Conservation (phyloP, 1,139 yeast genomes). For the Scheffersomyces segobiensis region DNA sequence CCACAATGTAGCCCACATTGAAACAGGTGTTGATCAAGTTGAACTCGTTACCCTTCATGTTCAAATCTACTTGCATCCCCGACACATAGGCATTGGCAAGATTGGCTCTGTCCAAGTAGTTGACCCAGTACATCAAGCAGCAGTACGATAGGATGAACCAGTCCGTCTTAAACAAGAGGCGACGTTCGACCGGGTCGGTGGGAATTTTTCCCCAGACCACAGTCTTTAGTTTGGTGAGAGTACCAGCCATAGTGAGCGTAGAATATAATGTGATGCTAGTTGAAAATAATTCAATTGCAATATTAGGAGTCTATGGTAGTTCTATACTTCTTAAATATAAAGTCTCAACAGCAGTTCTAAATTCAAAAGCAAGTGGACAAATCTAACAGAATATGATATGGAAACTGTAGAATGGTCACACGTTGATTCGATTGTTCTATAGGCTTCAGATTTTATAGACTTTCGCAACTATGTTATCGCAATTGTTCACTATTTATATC, state of each 20-base stretch:
- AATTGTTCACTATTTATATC: not conserved
- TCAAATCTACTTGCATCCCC: slow-evolving; percentile 35
- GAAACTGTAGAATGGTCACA: no score
- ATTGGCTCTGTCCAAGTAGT: slow-evolving; percentile 48
- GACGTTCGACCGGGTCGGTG: slow-evolving; percentile 36
- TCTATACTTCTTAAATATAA: no score
- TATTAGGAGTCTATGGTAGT: not conserved
- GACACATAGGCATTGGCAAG: slow-evolving; percentile 46
- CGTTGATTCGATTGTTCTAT: no score
- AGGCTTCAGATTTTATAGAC: no score
- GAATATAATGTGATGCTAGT: not conserved
- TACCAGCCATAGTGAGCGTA: not conserved
- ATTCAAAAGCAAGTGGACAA: no score
- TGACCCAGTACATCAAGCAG: slow-evolving; percentile 56
- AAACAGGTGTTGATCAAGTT: slow-evolving; percentile 56
- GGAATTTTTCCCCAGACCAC: slow-evolving; percentile 43
- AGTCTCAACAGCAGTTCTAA: not conserved
- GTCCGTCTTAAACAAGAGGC: slow-evolving; percentile 50
- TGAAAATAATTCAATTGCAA: not conserved
- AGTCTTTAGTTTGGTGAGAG: slow-evolving; percentile 3
- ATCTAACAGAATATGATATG: no score
- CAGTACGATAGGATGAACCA: slow-evolving; percentile 57
- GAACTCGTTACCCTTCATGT: slow-evolving; percentile 48
- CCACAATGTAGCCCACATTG: slow-evolving; percentile 59
- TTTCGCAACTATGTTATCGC: not conserved